A percentile compares a stretch with the other conserved stretches of the same genome.
Evolutionary conservation across 371 early-diverging fungal species (phyloP).

Genomic region (Rhizomucor miehei): DNA sequence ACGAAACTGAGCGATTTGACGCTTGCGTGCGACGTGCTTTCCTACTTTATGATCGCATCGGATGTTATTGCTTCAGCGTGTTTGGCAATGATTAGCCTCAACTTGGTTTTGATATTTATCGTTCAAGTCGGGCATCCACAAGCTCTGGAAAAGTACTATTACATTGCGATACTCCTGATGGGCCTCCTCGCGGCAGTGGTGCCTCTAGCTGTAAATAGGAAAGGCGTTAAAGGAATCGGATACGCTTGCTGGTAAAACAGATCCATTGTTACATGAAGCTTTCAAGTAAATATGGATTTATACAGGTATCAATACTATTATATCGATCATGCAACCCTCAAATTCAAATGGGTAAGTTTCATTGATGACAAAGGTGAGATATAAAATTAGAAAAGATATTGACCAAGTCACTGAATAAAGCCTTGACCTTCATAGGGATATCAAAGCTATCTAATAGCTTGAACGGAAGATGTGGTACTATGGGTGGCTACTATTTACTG

Average conservation of each 20-base stretch:
- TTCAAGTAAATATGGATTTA: not conserved
- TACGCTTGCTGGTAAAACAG: conserved; percentile 6
- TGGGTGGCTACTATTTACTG: conserved; percentile 21
- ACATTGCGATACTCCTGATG: conserved; percentile 6
- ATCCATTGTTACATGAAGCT: not conserved
- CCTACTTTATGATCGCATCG: conserved; percentile 16
- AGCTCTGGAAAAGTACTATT: conserved; percentile 31
- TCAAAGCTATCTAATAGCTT: too few relatives aligned
- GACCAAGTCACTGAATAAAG: not conserved
- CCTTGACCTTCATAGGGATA: not conserved
- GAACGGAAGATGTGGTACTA: conserved; percentile 43
- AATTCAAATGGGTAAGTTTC: conserved; percentile 33
- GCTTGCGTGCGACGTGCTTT: conserved; percentile 14
- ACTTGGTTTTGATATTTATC: conserved; percentile 31
- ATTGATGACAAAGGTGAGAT: not conserved
- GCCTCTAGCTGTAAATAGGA: conserved; percentile 7
- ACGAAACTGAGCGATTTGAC: conserved; percentile 5
- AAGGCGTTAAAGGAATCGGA: not conserved
- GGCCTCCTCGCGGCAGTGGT: conserved; percentile 15
- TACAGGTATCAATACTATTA: conserved; percentile 34
- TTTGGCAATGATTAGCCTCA: conserved; percentile 34
- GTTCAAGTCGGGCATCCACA: conserved; percentile 18
- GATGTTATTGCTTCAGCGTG: conserved; percentile 31
- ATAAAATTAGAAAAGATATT: not conserved
- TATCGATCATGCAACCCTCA: conserved; percentile 13